phyloP scores from a whole-genome alignment of 163 green algal genomes.

The Trebouxia gelatinosa region DNA sequence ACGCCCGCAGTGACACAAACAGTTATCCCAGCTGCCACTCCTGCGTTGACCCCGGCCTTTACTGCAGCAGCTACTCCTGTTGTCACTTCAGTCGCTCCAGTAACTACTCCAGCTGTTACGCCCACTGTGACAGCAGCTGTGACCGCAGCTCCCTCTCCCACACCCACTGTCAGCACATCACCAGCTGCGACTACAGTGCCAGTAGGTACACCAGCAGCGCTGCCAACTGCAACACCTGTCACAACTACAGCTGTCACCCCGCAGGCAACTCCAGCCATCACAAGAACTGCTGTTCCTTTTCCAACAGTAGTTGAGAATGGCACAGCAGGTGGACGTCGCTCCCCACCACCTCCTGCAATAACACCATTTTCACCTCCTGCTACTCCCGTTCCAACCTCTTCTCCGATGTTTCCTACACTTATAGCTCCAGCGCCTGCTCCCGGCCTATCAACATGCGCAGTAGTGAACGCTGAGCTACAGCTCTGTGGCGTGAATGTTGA shows the following conservation, averaged over 20 bases:
- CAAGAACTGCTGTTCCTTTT: background rate
- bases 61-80: too few species aligned
- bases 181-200: background rate
- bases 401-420: background rate
- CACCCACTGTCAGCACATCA: background rate
- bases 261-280: background rate
- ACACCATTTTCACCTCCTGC: background rate
- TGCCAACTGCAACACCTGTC: background rate
- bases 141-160: background rate
- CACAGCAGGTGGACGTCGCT: background rate
- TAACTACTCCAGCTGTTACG: background rate
- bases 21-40: too few species aligned
- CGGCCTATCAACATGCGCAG: background rate
- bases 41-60: too few species aligned
- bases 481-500: constrained; percentile 3
- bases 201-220: background rate
- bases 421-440: background rate
- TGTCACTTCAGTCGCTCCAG: too few species aligned
- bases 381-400: background rate
- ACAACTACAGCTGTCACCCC: background rate
- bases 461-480: background rate
- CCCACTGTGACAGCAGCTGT: background rate
- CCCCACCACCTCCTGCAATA: background rate
- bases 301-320: background rate
- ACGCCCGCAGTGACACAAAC: too few species aligned